Base-by-base conservation (phyloP, 2,329 filamentous ascomycete species). In the Zymoseptoria passerinii region DNA sequence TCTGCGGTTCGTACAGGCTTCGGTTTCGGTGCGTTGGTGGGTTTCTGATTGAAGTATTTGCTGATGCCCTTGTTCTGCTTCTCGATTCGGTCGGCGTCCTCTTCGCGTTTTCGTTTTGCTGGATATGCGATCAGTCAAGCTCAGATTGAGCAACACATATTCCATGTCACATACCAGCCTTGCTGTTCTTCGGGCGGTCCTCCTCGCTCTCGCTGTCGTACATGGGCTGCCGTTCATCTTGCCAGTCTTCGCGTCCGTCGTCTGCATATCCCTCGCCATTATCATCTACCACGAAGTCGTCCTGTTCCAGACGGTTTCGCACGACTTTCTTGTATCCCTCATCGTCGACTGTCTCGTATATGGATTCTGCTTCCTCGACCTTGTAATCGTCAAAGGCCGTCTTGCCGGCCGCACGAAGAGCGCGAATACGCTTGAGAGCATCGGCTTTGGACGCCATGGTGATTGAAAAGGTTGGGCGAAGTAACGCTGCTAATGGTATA, bases 211-310 rank as follows among this genome's bases (percentile, higher is more conserved):
- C 90, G 40, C 86, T 88, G 62, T 87, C 82, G 72, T 87, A 83
- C 63, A 81, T 79, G 71, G 83, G 77, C 60, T 80, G 80, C 65
- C 80, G 78, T 64, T 87, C 81, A 67, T 88, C 83, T 74, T 92
- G 86, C 92, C 92, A 92, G 68, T 97, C 94, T 75, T 96, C 92
- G 57, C 94, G 87, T 61, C 94, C 94, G 71, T 97, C 94, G 72
- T 97, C 92, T 65, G 90, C 92, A 70, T 99, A 99, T 44, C 94
- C 92, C 72, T 92, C 90, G 70, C 92, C 92, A 77, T 96, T 95
- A 77, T 99, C 94, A 77, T 97, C 94, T 60, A 99, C 92, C 55
- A 99, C 92, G 70, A 99, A 99, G 76, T 99, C 94, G 68, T 99
- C 94, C 69, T 95, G 82, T 70, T 97, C 89, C 54, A 99, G 80